phyloP scores from a whole-genome alignment of 495 filamentous ascomycete genomes.

The Staphylotrichum longicolle region DNA sequence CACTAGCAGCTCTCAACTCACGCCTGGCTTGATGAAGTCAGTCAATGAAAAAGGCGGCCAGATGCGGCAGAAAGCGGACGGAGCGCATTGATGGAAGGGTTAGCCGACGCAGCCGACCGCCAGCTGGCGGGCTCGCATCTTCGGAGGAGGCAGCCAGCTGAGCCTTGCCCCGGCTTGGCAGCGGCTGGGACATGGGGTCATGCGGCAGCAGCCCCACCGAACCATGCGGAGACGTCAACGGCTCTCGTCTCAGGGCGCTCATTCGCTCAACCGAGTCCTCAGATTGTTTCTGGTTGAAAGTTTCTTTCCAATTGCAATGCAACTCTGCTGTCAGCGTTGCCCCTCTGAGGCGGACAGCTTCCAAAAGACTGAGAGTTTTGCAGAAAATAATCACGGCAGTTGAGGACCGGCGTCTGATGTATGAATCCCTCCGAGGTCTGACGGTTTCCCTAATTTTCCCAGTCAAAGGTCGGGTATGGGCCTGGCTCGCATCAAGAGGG shows the following conservation, averaged over 20 bases:
- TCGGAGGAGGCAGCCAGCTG: neutral
- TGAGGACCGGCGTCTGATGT: no score
- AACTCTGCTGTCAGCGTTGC: neutral
- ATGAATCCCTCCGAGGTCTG: no score
- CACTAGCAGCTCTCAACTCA: neutral
- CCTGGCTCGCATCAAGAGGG: neutral
- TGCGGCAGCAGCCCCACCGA: constrained; percentile 6
- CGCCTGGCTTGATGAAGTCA: constrained; percentile 15
- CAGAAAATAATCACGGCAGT: no score
- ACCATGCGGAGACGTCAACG: neutral
- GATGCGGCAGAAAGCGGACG: constrained; percentile 20
- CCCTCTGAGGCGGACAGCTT: no score
- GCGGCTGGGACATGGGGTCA: neutral
- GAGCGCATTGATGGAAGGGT: no score
- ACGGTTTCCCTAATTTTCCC: no score
- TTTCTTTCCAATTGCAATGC: constrained; percentile 6
- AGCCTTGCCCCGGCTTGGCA: neutral
- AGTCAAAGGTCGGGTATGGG: no score
- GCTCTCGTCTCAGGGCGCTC: constrained; percentile 7
- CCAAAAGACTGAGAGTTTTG: no score
- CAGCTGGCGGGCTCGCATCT: neutral
- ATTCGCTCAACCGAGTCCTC: constrained; percentile 11
- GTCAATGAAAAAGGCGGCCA: constrained; percentile 18
- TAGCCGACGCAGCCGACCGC: neutral
- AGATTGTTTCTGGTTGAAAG: constrained; percentile 16